Evolutionary conservation across 352 stramenopile species (phyloP), one percentile per base, ranked within the genome.

Genomic region (Globisporangium irregulare): DNA sequence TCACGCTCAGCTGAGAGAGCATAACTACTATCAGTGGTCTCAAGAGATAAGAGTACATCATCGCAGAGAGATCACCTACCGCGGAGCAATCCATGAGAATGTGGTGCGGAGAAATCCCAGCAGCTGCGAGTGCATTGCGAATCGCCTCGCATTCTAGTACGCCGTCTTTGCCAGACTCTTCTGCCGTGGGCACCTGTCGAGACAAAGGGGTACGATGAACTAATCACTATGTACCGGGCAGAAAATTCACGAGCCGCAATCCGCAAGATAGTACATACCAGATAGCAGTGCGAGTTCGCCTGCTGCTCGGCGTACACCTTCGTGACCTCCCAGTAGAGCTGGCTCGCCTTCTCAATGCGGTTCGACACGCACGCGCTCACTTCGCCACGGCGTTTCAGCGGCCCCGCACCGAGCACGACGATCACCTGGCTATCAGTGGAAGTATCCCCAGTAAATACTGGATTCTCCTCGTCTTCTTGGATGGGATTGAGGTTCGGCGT

Each of bases 11-110:
- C 77, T 82, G 53, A 27, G 10, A 4, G 24, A 27, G 12, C 12
- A 41, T 38, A 12, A 12, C 34, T 38, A 38, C 34, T 38, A 38
- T 38, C 9, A 38, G 34, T 38, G 34, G 34, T 38, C 34, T 38
- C 36, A 43, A 43, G 10, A 43, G 36, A 43, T 18, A 18, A 14
- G 12, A 14, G 14, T 18, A 15, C 20, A 73, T 53, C 24, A 4
- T 2, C n/a, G 20, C 24, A 36, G 20, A 46, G 48, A 43, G 24
- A 10, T 12, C 1, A 79, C 74, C 71, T 69, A 91, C 80, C 32
- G 76, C 74, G 0, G 77, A 82, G 79, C 83, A 91, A 70, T 87
- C 77, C 81, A 90, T 90, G 73, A 89, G 62, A 59, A 90, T 86
- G 62, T 90, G 81, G 60, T 91, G 81, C 14, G 79, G 80, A 4